These are phyloP conservation scores for Phaeosphaeria sp. DNA, from an alignment of 2,329 filamentous ascomycete species.

Conservation along the genomic window DNA sequence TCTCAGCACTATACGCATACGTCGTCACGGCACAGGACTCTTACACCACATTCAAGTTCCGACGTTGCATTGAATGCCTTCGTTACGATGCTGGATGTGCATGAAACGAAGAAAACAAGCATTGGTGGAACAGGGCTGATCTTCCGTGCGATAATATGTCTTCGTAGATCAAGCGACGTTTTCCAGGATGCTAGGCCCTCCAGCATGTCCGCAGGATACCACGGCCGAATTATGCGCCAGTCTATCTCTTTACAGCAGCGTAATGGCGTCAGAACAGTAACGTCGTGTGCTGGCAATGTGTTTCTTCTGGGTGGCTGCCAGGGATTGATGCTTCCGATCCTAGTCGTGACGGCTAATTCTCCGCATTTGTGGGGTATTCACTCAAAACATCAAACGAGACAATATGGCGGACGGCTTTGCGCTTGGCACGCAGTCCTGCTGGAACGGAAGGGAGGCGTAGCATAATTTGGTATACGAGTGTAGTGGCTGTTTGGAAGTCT, in stretches of 20 bases:
- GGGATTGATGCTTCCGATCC: neutral
- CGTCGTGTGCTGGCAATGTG: neutral
- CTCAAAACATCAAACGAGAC: neutral
- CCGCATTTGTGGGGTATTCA: neutral
- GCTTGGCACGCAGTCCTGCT: neutral
- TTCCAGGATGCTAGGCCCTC: neutral
- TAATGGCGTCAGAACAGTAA: neutral
- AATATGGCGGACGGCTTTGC: neutral
- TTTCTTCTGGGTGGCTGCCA: neutral
- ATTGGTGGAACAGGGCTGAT: neutral
- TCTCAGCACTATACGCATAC: too few species aligned
- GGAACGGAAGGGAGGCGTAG: neutral
- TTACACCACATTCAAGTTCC: neutral
- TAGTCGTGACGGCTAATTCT: neutral
- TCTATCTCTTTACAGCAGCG: neutral
- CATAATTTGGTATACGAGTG: neutral
- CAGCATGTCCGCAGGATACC: neutral
- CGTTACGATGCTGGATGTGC: neutral
- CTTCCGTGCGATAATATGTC: neutral
- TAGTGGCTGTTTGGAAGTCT: neutral
- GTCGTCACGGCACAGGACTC: neutral
- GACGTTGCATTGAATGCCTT: neutral
- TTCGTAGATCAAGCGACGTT: neutral
- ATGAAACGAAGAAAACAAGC: neutral
- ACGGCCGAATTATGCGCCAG: neutral